These are phyloP conservation scores for Mayamaea pseudoterrestris DNA, from an alignment of 108 stramenopile species.

Conservation along the genomic window DNA sequence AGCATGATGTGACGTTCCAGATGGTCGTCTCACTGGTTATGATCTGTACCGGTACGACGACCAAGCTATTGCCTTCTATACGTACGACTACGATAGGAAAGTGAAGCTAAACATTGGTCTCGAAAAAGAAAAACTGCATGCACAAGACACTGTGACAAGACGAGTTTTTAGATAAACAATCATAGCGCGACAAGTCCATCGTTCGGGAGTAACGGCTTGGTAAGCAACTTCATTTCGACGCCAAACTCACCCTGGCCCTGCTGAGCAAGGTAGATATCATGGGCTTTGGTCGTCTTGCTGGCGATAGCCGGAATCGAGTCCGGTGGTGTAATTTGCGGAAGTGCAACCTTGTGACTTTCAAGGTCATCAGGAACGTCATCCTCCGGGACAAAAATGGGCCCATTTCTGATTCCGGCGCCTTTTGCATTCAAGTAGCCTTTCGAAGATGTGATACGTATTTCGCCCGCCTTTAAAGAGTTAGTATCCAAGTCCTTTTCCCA, in stretches of 20 bases:
- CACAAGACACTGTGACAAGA: no score
- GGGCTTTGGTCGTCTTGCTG: constrained; percentile 19
- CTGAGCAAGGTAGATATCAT: constrained; percentile 35
- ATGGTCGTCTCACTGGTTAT: no score
- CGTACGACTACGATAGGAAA: no score
- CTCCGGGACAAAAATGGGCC: background rate
- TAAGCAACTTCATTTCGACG: constrained; percentile 25
- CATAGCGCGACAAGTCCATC: no score
- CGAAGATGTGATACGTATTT: constrained; percentile 8
- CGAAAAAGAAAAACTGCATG: no score
- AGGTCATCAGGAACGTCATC: constrained; percentile 5
- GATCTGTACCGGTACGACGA: no score
- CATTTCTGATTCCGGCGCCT: constrained; percentile 7
- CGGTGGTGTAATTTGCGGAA: background rate
- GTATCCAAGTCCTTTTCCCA: constrained; percentile 35
- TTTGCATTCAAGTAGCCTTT: constrained; percentile 4
- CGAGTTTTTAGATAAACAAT: no score
- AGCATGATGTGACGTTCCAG: no score
- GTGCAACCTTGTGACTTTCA: background rate
- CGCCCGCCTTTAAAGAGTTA: constrained; percentile 3
- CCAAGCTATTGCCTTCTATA: no score
- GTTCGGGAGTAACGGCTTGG: no score
- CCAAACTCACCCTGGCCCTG: constrained; percentile 26
- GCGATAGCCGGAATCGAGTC: constrained; percentile 23
- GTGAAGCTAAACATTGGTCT: no score